Evolutionary conservation across 805 yeast species (phyloP).

Genomic region (Pichia nakasei): DNA sequence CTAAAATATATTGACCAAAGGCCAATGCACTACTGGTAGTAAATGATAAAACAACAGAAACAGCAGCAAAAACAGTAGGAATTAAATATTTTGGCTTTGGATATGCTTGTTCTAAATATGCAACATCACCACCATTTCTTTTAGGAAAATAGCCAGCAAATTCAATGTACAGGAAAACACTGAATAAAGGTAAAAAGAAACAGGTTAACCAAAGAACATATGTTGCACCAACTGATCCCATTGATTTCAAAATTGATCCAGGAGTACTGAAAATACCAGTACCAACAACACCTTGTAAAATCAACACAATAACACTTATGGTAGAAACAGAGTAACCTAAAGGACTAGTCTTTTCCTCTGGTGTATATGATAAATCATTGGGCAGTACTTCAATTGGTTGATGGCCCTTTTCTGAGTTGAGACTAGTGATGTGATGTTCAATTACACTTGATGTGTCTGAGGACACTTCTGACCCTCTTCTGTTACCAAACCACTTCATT

Average conservation of each 20-base stretch:
- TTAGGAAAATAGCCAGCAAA: constrained; percentile 35
- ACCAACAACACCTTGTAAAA: constrained; percentile 64
- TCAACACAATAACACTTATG: constrained; percentile 46
- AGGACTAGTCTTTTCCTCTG: constrained; percentile 30
- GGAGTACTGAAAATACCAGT: constrained; percentile 74
- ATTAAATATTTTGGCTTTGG: constrained; percentile 60
- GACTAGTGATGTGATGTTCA: too few species aligned
- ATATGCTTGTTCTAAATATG: constrained; percentile 66
- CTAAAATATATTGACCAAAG: constrained; percentile 67
- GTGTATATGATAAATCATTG: constrained; percentile 10
- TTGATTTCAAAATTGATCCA: constrained; percentile 40
- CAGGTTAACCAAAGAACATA: constrained; percentile 36
- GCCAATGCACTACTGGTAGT: constrained; percentile 79
- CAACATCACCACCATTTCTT: constrained; percentile 81
- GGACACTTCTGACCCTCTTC: too few species aligned
- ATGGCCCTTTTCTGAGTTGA: too few species aligned
- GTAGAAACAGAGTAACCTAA: constrained; percentile 29
- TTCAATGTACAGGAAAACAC: constrained; percentile 32
- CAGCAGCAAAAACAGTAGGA: constrained; percentile 58
- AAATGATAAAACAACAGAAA: constrained; percentile 75
- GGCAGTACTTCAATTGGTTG: too few species aligned
- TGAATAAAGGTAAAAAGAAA: constrained; percentile 31
- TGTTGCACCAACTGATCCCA: constrained; percentile 36
- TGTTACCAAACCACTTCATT: too few species aligned
- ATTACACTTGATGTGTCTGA: too few species aligned